Base-by-base conservation (phyloP, 2,329 filamentous ascomycete species). In the Diaporthe citrichinensis region DNA sequence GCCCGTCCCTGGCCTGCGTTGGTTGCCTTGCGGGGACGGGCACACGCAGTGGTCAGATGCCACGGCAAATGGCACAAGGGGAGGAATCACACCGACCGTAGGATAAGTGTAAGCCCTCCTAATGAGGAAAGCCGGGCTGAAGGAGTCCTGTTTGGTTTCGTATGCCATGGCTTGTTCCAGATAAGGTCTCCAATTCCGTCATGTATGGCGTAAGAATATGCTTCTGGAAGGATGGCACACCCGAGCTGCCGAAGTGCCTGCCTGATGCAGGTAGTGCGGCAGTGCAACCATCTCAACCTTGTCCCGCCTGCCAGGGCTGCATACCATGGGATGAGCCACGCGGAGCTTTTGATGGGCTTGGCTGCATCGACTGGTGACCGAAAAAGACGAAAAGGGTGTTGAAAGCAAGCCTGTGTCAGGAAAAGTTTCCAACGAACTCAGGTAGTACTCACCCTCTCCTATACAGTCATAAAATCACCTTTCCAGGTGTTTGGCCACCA, bases 51-150 rank as follows among this genome's bases (percentile, higher is more conserved):
- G 46, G 62, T 68, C 62, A 68, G 46, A 9, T 39, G 46, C 23
- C 46, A 28, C 7, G 28, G 12, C 23, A 39, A 1, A 6, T 62
- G 39, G 17, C 61, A 46, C 61, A 23, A n/a, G 15, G 8, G 34
- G 34, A 14, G n/a, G n/a, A 39, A 31, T 28, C 34, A 69, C 34
- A 55, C 23, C 15, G 34, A 41, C 31, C 65, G 14, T 2, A 28
- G 34, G 49, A 20, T 23, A 55, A 8, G 14, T 8, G 8, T 41
- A 25, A 23, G 15, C n/a, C 39, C 25, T 59, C 49, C 65, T 17
- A n/a, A 68, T 53, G 65, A 68, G 65, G 65, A 53, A 68, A 68
- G 23, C 65, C 65, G 65, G 23, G 31, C 46, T 68, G 31, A 41
- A n/a, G 31, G 31, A 41, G 10, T 10, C 49, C 49, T 4, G n/a